Conservation (phyloP, 1,284 basidiomycete genomes). For the Irpex rosettiformis region DNA sequence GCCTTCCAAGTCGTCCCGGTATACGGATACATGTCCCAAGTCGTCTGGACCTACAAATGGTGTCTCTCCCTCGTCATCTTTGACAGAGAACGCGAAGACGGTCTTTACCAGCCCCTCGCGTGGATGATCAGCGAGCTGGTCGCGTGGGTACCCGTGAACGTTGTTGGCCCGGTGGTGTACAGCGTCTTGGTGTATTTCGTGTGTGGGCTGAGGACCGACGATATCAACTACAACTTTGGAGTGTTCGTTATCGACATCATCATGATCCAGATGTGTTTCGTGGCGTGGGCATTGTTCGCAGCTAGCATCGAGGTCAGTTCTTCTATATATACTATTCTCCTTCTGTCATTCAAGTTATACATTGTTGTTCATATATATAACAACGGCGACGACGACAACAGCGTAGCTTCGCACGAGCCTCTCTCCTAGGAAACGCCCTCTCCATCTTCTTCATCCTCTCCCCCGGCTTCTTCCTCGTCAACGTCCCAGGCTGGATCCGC, state of each 20-base stretch:
- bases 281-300: constrained; percentile 12
- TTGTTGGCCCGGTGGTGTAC: constrained; percentile 7
- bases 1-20: constrained; percentile 12
- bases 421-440: constrained; percentile 13
- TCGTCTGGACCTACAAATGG: constrained; percentile 15
- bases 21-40: constrained; percentile 11
- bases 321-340: neutral
- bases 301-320: constrained; percentile 15
- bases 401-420: constrained; percentile 13
- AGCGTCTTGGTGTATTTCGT: constrained; percentile 12
- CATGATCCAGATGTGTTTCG: constrained; percentile 11
- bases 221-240: constrained; percentile 13
- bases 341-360: neutral
- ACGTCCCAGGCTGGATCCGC: constrained; percentile 14
- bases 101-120: constrained; percentile 8
- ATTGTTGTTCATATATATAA: neutral
- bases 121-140: constrained; percentile 12
- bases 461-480: constrained; percentile 13
- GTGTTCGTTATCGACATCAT: constrained; percentile 14
- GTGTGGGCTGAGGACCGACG: constrained; percentile 8
- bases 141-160: constrained; percentile 12
- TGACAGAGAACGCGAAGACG: constrained; percentile 12
- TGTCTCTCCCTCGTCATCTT: constrained; percentile 11
- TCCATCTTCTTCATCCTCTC: constrained; percentile 15
- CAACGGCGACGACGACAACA: too few species aligned